Evolutionary conservation across 768 basidiomycete species (phyloP).

Genomic region (Cystofilobasidium ferigula): DNA sequence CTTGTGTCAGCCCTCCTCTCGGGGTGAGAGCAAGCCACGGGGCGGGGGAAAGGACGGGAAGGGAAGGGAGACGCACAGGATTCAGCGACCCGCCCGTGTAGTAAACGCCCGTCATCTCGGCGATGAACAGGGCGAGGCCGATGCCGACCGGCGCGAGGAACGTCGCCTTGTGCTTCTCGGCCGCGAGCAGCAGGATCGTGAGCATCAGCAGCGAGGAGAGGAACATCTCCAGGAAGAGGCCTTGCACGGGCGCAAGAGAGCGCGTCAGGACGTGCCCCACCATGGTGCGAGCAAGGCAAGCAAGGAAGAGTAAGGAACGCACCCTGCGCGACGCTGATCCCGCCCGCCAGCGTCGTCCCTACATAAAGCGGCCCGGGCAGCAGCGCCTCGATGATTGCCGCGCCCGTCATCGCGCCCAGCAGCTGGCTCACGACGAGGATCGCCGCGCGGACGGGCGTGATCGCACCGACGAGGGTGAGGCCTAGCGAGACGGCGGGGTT

Average conservation of each 20-base stretch:
- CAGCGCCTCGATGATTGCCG: constrained; percentile 36
- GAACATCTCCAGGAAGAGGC: constrained; percentile 18
- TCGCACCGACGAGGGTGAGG: constrained; percentile 38
- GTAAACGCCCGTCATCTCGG: constrained; percentile 26
- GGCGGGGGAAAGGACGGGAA: not conserved
- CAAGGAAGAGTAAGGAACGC: constrained; percentile 29
- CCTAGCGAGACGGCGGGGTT: constrained; percentile 41
- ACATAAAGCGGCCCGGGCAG: constrained; percentile 37
- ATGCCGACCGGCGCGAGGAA: constrained; percentile 43
- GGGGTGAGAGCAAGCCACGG: not conserved
- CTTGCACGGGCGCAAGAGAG: not conserved
- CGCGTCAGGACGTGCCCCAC: not conserved
- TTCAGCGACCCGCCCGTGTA: constrained; percentile 24
- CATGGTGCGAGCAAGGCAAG: no score
- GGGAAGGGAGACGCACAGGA: not conserved
- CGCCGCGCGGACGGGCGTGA: constrained; percentile 37
- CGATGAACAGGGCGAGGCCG: constrained; percentile 36
- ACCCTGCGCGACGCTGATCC: constrained; percentile 33
- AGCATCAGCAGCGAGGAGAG: constrained; percentile 3
- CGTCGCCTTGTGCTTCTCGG: constrained; percentile 38
- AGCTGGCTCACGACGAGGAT: constrained; percentile 37
- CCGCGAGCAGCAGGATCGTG: constrained; percentile 16
- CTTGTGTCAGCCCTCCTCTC: not conserved
- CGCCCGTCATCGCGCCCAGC: constrained; percentile 37
- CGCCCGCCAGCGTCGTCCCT: constrained; percentile 28